Evolutionary conservation across 73 alveolate genomes (phyloP).

Genomic region (Halteria grandinella): DNA sequence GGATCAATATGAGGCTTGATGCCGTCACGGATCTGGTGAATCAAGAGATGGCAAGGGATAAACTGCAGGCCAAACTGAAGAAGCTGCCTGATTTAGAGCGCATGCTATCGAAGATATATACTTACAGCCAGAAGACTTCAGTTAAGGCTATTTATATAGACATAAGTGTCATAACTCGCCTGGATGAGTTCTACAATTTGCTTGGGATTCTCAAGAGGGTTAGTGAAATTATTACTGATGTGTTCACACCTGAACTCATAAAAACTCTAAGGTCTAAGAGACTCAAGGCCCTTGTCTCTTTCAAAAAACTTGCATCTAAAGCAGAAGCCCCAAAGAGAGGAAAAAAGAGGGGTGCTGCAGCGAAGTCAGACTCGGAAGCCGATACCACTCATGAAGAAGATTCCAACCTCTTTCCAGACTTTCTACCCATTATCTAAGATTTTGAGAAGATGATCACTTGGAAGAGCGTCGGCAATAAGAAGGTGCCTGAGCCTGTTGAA

Average conservation of each 20-base stretch:
- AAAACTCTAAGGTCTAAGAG: conserved; percentile 47
- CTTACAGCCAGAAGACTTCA: conserved; percentile 66
- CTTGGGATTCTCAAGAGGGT: conserved; percentile 23
- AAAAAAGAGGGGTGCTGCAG: not conserved
- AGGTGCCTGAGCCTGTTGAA: conserved; percentile 68
- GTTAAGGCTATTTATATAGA: conserved; percentile 70
- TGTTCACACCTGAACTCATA: conserved; percentile 32
- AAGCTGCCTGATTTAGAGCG: conserved; percentile 72
- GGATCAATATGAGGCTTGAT: conserved; percentile 63
- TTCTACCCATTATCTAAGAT: conserved; percentile 55
- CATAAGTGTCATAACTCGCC: conserved; percentile 38
- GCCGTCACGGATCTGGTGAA: conserved; percentile 71
- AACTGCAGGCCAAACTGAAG: conserved; percentile 51
- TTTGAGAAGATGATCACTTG: conserved; percentile 64
- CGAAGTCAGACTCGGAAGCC: not conserved
- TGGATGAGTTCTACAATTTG: conserved; percentile 66
- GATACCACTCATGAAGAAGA: conserved; percentile 11
- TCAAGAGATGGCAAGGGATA: conserved; percentile 51
- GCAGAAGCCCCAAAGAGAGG: not conserved
- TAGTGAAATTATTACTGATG: conserved; percentile 27
- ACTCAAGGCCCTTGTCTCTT: conserved; percentile 32
- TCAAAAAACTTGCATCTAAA: not conserved
- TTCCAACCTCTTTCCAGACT: conserved; percentile 42
- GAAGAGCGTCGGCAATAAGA: conserved; percentile 52
- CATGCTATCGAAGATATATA: conserved; percentile 67